These are phyloP conservation scores for Skeletonema menzelii DNA, from an alignment of 108 stramenopile species.

Conservation along the genomic window DNA sequence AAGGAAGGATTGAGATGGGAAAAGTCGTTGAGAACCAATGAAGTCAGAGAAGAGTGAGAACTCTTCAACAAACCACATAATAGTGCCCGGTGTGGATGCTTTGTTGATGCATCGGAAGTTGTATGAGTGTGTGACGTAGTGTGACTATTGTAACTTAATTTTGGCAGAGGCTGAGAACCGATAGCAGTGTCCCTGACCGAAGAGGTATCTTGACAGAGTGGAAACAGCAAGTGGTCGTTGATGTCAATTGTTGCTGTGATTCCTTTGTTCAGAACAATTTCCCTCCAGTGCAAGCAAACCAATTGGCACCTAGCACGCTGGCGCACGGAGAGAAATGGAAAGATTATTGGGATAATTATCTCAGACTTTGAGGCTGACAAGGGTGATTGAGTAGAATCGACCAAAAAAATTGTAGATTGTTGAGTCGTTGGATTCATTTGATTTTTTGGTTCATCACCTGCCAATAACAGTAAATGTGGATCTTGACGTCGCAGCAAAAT, in stretches of 20 bases:
- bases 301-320: slow-evolving; percentile 52
- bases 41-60: slow-evolving; percentile 51
- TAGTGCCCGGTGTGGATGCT: slow-evolving; percentile 22
- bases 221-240: slow-evolving; percentile 43
- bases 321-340: slow-evolving; percentile 52
- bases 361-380: slow-evolving; percentile 47
- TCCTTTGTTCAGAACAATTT: slow-evolving; percentile 48
- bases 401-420: neutral
- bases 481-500: slow-evolving; percentile 49
- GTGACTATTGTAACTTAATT: neutral
- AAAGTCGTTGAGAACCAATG: slow-evolving; percentile 62
- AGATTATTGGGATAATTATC: slow-evolving; percentile 53
- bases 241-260: slow-evolving; percentile 54
- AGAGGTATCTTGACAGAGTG: slow-evolving; percentile 2
- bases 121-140: neutral
- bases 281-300: slow-evolving; percentile 53
- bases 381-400: slow-evolving; percentile 16
- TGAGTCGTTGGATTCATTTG: neutral
- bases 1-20: slow-evolving; percentile 28
- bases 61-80: slow-evolving; percentile 50
- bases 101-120: neutral
- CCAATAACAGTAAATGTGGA: neutral
- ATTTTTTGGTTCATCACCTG: slow-evolving; percentile 1
- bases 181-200: neutral
- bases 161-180: neutral